A percentile compares a stretch with the other conserved stretches of the same genome.
Evolutionary conservation across 23 red algal species (phyloP).

Genomic region (Gracilaria vermiculophylla): DNA sequence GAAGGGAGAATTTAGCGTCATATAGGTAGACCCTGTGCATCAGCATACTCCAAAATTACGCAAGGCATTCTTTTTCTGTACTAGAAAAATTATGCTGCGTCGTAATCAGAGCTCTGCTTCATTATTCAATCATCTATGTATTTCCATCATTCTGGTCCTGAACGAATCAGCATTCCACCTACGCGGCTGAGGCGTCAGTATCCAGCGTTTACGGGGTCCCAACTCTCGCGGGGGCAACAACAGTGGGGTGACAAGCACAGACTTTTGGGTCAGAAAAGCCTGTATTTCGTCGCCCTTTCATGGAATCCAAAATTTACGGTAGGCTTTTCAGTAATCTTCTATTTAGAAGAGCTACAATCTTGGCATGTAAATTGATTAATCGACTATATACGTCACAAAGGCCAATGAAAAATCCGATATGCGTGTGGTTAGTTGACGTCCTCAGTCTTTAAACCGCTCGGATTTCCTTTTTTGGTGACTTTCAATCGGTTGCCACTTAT

Average conservation of each 20-base stretch:
- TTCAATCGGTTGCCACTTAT: not conserved
- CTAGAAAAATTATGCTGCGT: not conserved
- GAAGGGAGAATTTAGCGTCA: not conserved
- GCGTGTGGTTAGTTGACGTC: no score
- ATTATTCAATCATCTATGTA: not conserved
- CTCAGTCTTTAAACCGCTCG: not conserved
- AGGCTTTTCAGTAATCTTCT: no score
- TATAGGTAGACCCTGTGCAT: no score
- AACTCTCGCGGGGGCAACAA: not conserved
- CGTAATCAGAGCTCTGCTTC: not conserved
- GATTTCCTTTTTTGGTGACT: not conserved
- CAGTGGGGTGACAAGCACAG: not conserved
- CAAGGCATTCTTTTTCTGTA: not conserved
- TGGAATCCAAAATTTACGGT: no score
- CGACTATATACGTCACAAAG: no score
- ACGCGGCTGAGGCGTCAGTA: not conserved
- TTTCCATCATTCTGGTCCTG: not conserved
- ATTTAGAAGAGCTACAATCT: no score
- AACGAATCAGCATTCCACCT: slow-evolving; percentile 1
- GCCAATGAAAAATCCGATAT: no score
- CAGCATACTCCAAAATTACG: no score
- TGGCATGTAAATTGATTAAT: no score
- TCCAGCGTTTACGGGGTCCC: no score
- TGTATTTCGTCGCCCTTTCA: no score
- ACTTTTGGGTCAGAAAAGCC: no score